phyloP scores from a whole-genome alignment of 768 basidiomycete genomes.

The Psilocybe cyanescens region DNA sequence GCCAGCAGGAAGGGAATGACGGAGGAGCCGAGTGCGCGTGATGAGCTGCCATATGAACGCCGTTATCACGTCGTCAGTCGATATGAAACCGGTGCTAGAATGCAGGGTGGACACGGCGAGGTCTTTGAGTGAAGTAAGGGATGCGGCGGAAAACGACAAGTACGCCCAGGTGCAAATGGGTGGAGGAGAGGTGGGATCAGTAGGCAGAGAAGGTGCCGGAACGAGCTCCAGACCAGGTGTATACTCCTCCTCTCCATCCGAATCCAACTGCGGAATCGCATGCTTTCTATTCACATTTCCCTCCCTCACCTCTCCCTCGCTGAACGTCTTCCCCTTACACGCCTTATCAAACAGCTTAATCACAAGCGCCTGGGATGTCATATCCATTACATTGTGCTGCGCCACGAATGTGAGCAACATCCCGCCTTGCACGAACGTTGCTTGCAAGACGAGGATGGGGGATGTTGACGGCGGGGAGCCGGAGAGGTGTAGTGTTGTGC shows the following conservation, averaged over 20 bases:
- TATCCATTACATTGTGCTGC: conserved; percentile 30
- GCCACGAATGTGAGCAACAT: conserved; percentile 29
- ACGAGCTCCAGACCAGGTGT: conserved; percentile 10
- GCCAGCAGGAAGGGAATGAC: conserved; percentile 7
- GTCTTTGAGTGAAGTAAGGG: conserved; percentile 23
- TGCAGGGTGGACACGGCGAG: conserved; percentile 18
- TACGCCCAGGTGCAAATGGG: conserved; percentile 20
- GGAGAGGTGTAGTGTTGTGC: conserved; percentile 18
- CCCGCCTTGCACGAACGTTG: conserved; percentile 24
- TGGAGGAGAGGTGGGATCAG: background rate
- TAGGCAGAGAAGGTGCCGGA: background rate
- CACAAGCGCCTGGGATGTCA: conserved; percentile 28
- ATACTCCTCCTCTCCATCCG: background rate
- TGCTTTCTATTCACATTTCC: conserved; percentile 22
- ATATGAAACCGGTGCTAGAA: conserved; percentile 19
- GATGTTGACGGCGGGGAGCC: conserved; percentile 9
- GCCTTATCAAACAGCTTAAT: conserved; percentile 27
- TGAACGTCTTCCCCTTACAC: conserved; percentile 24
- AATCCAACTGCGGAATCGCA: conserved; percentile 24
- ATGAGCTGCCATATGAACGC: conserved; percentile 32
- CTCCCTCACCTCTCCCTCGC: conserved; percentile 20
- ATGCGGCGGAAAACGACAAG: conserved; percentile 18
- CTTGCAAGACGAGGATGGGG: conserved; percentile 31
- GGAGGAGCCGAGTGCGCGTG: conserved; percentile 26
- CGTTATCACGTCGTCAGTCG: conserved; percentile 31